Evolutionary conservation across 495 filamentous ascomycete genomes (phyloP).

Genomic region (Penicillium nucicola): DNA sequence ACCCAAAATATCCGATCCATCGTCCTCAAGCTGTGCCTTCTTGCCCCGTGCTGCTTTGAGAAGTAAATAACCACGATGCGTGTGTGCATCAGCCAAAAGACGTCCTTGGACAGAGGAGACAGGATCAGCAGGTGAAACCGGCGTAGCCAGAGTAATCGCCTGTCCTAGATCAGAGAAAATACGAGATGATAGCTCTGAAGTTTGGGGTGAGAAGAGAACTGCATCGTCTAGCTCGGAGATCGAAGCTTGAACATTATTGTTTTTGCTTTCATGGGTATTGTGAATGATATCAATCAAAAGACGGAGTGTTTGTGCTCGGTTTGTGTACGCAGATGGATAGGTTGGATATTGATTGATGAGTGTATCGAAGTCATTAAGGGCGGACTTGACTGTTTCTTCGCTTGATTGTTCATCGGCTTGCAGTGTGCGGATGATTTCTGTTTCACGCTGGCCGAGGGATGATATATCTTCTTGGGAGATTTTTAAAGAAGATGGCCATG

Average conservation of each 20-base stretch:
- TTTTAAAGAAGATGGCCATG: conserved; percentile 47
- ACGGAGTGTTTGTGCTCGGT: conserved; percentile 70
- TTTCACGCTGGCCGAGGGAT: conserved; percentile 25
- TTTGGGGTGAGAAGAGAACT: conserved; percentile 16
- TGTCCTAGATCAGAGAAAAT: conserved; percentile 58
- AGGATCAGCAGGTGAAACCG: conserved; percentile 41
- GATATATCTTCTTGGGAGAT: conserved; percentile 21
- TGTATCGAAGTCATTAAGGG: conserved; percentile 42
- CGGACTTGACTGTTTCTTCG: conserved; percentile 20
- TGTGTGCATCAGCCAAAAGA: conserved; percentile 67
- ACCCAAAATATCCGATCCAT: conserved; percentile 1
- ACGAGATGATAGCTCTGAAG: conserved; percentile 24
- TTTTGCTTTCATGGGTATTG: conserved; percentile 1
- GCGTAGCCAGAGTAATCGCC: conserved; percentile 67
- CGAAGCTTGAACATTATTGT: background rate
- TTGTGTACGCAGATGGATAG: conserved; percentile 74
- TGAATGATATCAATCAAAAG: conserved; percentile 35
- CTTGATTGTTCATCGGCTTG: conserved; percentile 14
- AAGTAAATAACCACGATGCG: conserved; percentile 72
- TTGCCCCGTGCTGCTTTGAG: conserved; percentile 57
- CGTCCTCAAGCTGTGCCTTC: conserved; percentile 6
- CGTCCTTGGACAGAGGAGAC: conserved; percentile 60
- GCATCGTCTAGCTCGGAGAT: conserved; percentile 6
- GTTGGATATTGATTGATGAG: conserved; percentile 57
- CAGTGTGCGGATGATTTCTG: conserved; percentile 29